These are phyloP conservation scores for Backusella australiensis DNA, from an alignment of 192 early-diverging fungal genomes.

Conservation along the genomic window DNA sequence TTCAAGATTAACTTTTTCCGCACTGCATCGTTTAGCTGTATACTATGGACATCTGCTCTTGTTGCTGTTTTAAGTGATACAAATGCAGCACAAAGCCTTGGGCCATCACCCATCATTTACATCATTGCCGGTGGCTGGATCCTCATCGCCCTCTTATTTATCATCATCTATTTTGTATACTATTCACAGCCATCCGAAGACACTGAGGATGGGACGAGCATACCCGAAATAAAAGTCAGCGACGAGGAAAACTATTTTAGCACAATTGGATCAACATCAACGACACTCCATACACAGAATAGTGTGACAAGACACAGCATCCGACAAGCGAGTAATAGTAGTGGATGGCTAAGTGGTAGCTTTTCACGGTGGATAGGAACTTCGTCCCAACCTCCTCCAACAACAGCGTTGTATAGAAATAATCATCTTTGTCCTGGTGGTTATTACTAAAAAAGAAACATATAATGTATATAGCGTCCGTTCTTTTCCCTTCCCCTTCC, in stretches of 20 bases:
- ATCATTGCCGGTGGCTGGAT: constrained; percentile 58
- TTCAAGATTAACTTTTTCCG: constrained; percentile 69
- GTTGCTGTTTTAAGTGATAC: constrained; percentile 64
- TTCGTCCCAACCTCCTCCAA: neutral
- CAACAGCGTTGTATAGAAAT: neutral
- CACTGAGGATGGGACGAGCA: neutral
- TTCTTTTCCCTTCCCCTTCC: neutral
- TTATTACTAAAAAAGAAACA: neutral
- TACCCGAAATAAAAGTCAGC: neutral
- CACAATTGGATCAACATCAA: neutral
- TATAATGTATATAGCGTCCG: neutral
- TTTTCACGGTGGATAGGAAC: neutral
- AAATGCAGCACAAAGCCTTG: constrained; percentile 35
- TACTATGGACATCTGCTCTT: constrained; percentile 66
- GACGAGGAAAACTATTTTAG: neutral
- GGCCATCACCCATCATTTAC: constrained; percentile 39
- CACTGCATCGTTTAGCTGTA: constrained; percentile 61
- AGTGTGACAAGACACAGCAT: neutral
- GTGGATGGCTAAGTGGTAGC: neutral
- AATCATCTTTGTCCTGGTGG: neutral
- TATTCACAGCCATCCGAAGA: constrained; percentile 16
- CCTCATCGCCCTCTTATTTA: constrained; percentile 57
- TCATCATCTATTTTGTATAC: constrained; percentile 35
- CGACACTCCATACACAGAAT: neutral
- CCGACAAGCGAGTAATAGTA: neutral